These are phyloP conservation scores for Leccinum boreale DNA, from an alignment of 768 basidiomycete genomes.

Conservation along the genomic window DNA sequence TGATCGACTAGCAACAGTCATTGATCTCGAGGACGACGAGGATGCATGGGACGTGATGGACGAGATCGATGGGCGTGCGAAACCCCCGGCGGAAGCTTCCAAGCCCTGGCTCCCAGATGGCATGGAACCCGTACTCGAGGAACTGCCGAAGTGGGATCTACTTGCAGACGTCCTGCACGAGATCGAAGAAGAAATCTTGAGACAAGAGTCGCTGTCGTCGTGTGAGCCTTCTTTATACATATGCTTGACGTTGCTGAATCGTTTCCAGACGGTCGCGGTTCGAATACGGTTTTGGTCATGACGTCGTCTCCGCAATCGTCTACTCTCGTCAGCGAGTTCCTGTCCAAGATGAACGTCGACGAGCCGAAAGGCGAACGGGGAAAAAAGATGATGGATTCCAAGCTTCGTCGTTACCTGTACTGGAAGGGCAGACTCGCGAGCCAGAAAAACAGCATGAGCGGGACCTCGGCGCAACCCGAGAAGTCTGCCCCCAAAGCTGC, in stretches of 20 bases:
- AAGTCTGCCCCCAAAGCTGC: slow-evolving; percentile 14
- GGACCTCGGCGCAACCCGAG: background rate
- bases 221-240: slow-evolving; percentile 8
- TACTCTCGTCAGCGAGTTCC: slow-evolving; percentile 72
- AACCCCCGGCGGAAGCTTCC: slow-evolving; percentile 4
- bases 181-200: slow-evolving; percentile 81
- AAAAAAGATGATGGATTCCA: slow-evolving; percentile 71
- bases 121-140: slow-evolving; percentile 86
- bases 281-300: slow-evolving; percentile 85
- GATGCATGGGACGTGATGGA: slow-evolving; percentile 74
- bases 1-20: slow-evolving; percentile 24
- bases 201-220: slow-evolving; percentile 44
- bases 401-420: slow-evolving; percentile 68
- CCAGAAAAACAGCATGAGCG: slow-evolving; percentile 24
- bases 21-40: slow-evolving; percentile 54
- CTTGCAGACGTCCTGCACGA: slow-evolving; percentile 82
- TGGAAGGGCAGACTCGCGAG: slow-evolving; percentile 62
- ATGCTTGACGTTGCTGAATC: background rate
- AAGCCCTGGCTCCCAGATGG: slow-evolving; percentile 66
- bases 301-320: slow-evolving; percentile 75
- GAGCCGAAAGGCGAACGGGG: slow-evolving; percentile 63
- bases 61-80: slow-evolving; percentile 38
- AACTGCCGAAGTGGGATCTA: slow-evolving; percentile 91
- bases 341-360: slow-evolving; percentile 56
- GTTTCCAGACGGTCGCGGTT: slow-evolving; percentile 42